Evolutionary conservation across 2,329 filamentous ascomycete genomes (phyloP).

Genomic region (Colletotrichum sp.): DNA sequence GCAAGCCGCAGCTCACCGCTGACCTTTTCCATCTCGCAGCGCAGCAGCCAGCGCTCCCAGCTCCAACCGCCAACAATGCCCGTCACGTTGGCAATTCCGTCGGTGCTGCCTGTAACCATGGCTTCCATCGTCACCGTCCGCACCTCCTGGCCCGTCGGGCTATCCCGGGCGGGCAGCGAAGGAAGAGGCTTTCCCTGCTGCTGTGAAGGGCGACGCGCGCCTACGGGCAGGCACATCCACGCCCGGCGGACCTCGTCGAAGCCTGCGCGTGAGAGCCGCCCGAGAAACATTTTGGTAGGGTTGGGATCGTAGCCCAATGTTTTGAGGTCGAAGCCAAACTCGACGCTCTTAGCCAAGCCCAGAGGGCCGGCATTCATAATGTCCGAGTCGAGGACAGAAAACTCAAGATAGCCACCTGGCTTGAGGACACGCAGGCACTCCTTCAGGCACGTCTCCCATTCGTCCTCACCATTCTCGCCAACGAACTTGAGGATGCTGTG

Average conservation of each 20-base stretch:
- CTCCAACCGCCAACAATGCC: constrained; percentile 86
- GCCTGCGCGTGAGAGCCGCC: constrained; percentile 74
- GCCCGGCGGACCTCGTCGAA: constrained; percentile 83
- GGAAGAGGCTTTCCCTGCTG: constrained; percentile 24
- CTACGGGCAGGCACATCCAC: constrained; percentile 91
- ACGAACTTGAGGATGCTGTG: constrained; percentile 82
- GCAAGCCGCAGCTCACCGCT: constrained; percentile 68
- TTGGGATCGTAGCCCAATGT: constrained; percentile 88
- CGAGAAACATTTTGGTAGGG: constrained; percentile 82
- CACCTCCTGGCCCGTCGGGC: constrained; percentile 44
- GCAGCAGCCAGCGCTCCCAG: constrained; percentile 97
- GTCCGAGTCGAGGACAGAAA: constrained; percentile 87
- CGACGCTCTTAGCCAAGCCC: constrained; percentile 82
- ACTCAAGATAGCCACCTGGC: constrained; percentile 92
- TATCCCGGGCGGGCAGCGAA: constrained; percentile 30
- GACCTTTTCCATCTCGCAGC: constrained; percentile 81
- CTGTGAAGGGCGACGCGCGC: constrained; percentile 52
- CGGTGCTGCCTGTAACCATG: constrained; percentile 66
- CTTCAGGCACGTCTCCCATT: constrained; percentile 83
- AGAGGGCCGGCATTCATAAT: constrained; percentile 83
- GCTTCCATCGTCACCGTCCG: constrained; percentile 64
- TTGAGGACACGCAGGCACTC: constrained; percentile 94
- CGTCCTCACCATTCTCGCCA: constrained; percentile 73
- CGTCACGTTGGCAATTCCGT: constrained; percentile 75
- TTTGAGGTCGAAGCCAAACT: constrained; percentile 90